Conservation (phyloP, 768 basidiomycete genomes). For the Russula olivacea region DNA sequence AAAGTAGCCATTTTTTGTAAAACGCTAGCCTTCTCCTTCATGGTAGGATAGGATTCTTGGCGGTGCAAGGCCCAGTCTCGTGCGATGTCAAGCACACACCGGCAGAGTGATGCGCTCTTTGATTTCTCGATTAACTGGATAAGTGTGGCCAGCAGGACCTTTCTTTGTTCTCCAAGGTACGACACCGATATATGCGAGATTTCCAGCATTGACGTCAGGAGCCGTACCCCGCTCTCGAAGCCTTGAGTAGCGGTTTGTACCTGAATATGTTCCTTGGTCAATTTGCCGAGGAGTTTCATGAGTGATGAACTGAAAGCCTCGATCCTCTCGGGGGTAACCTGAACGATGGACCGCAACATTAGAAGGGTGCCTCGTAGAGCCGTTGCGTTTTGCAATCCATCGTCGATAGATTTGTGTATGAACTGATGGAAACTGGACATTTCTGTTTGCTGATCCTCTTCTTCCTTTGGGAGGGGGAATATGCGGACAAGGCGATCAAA, state of each 20-base stretch:
- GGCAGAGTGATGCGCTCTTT: conserved; percentile 69
- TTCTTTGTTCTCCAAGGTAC: conserved; percentile 80
- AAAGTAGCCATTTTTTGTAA: conserved; percentile 83
- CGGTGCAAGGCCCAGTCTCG: conserved; percentile 86
- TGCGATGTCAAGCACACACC: conserved; percentile 78
- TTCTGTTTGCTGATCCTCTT: conserved; percentile 61
- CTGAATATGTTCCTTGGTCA: conserved; percentile 79
- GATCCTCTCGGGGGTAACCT: conserved; percentile 73
- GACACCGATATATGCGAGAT: conserved; percentile 78
- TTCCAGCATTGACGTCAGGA: conserved; percentile 75
- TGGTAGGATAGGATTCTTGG: conserved; percentile 80
- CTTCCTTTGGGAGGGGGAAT: conserved; percentile 72
- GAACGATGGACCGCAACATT: conserved; percentile 81
- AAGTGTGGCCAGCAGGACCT: conserved; percentile 71
- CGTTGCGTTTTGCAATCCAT: conserved; percentile 68
- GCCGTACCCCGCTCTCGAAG: conserved; percentile 56
- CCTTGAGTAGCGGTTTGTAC: conserved; percentile 32
- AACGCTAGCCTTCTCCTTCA: conserved; percentile 92
- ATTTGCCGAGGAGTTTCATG: conserved; percentile 77
- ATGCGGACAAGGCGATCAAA: conserved; percentile 74
- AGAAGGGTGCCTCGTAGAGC: conserved; percentile 75
- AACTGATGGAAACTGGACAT: conserved; percentile 74
- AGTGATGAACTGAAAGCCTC: conserved; percentile 71
- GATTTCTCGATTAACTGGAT: conserved; percentile 86
- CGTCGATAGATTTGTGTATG: conserved; percentile 65